Percentiles rank a stretch among this genome's conserved stretches.
Evolutionary conservation across 805 yeast genomes (phyloP).

Genomic region (Candida schatavii): DNA sequence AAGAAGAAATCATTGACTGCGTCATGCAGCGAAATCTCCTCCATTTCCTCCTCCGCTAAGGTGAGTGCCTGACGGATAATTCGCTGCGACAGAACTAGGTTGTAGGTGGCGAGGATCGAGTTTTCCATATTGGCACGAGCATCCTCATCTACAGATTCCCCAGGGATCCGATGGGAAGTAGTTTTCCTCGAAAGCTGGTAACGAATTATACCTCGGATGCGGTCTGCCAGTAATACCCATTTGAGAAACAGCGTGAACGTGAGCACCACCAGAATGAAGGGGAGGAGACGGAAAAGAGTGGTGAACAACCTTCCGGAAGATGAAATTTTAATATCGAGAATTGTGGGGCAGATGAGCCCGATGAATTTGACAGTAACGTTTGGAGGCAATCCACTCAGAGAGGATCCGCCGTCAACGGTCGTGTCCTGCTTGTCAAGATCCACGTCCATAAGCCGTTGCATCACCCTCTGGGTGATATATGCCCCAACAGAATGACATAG

Average conservation of each 20-base stretch:
- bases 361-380: slow-evolving; percentile 38
- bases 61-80: slow-evolving; percentile 54
- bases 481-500: slow-evolving; percentile 75
- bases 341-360: slow-evolving; percentile 70
- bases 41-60: slow-evolving; percentile 61
- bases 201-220: background rate
- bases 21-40: slow-evolving; percentile 45
- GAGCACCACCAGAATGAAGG: slow-evolving; percentile 20
- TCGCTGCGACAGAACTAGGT: slow-evolving; percentile 38
- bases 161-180: slow-evolving; percentile 17
- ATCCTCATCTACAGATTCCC: slow-evolving; percentile 14
- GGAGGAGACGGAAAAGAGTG: slow-evolving; percentile 22
- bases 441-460: slow-evolving; percentile 26
- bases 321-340: slow-evolving; percentile 55
- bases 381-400: no score
- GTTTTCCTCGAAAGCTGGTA: background rate
- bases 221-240: slow-evolving; percentile 21
- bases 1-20: slow-evolving; percentile 51
- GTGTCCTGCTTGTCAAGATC: slow-evolving; percentile 10
- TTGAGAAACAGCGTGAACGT: slow-evolving; percentile 26
- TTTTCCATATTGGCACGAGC: slow-evolving; percentile 30
- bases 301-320: slow-evolving; percentile 30
- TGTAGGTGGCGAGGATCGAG: slow-evolving; percentile 40
- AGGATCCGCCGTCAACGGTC: slow-evolving; percentile 9
- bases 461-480: slow-evolving; percentile 56